Evolutionary conservation across 2,329 filamentous ascomycete genomes (phyloP), one percentile per base, ranked within the genome.

Genomic region (Harringtonia aguacate): DNA sequence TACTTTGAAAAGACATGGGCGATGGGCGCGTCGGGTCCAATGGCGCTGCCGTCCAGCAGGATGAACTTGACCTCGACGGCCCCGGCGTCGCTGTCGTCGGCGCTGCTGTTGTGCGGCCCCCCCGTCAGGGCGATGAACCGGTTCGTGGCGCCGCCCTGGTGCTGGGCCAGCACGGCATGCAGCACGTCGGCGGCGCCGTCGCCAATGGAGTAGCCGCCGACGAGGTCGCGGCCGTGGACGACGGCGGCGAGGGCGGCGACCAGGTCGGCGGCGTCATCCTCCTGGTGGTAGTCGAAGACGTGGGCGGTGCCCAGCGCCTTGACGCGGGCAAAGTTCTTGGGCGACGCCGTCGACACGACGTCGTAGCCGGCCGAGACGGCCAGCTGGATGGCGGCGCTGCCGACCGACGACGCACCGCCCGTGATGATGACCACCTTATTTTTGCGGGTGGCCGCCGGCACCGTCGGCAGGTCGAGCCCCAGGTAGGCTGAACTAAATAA

Each of bases 391-490:
- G 63, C 66, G 38, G 61, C 64, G 49, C 60, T 58, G 4, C 68
- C 68, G 2, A 71, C 67, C 38, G 59, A 62, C 12, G 63, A 63
- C 3, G 68, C 64, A 4, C 69, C 73, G 30, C 70, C 70, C 29
- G 68, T 73, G 17, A 74, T 55, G 17, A 75, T 54, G 0, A 71
- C 15, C 6, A 36, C 34, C 9, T 21, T 21, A 12, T 21, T 21
- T 6, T 21, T 36, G 17, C 14, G 18, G 8, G 8, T 12, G 13
- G 18, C 18, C 6, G 41, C 47, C 1, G 55, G 54, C n/a, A 53
- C 42, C 8, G 34, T 22, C 12, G 45, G 20, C 12, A 56, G 52
- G 2, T 21, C 45, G n/a, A 56, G 44, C 17, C 34, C 34, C 9
- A 36, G 34, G 18, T 44, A 41, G 12, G 36, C 39, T 29, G 50